Evolutionary conservation across 495 filamentous ascomycete species (phyloP), one percentile per base, ranked within the genome.

Genomic region (Evernia prunastri): DNA sequence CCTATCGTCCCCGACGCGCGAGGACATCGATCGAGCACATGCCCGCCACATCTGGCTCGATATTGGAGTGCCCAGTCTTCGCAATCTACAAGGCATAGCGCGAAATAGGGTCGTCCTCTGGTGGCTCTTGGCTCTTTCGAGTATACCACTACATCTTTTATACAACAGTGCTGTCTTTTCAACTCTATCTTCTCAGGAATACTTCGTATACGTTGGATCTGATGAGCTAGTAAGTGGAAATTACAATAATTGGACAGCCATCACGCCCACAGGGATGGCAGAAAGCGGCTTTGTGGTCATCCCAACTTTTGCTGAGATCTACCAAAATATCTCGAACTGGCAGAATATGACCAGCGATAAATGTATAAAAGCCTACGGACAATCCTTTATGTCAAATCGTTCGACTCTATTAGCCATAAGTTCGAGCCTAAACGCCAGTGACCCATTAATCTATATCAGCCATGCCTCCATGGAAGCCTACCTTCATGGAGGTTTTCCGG

Each of bases 11-110:
- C 64, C 63, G 11, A 76, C 75, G 3, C 70, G 78, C 11, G 58
- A 72, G 37, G 77, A 80, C 45, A 57, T 80, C 29, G 71, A 79
- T 43, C 54, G 20, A 36, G 76, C 76, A 1, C 78, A 80, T 69
- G 54, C 62, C 5, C 57, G 62, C 36, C 56, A 64, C 0, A 68
- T 65, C 15, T 79, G 75, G 77, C 47, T 69, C 29, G 64, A 69
- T 58, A 66, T 66, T 54, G 67, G 64, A 0, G 43, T 69, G 10
- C 67, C 63, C 12, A 69, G 59, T 39, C 37, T 66, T 18, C 64
- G 60, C 9, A 66, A 69, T 25, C 49, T 69, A 5, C 25, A 40
- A 23, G 54, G 37, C 33, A 53, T 69, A 35, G 20, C 59, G 37
- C 31, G 42, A 40, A 37, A 31, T 9, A 47, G 59, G n/a, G n/a